phyloP scores from a whole-genome alignment of 1,284 basidiomycete genomes.

The Wolfiporia cocos region DNA sequence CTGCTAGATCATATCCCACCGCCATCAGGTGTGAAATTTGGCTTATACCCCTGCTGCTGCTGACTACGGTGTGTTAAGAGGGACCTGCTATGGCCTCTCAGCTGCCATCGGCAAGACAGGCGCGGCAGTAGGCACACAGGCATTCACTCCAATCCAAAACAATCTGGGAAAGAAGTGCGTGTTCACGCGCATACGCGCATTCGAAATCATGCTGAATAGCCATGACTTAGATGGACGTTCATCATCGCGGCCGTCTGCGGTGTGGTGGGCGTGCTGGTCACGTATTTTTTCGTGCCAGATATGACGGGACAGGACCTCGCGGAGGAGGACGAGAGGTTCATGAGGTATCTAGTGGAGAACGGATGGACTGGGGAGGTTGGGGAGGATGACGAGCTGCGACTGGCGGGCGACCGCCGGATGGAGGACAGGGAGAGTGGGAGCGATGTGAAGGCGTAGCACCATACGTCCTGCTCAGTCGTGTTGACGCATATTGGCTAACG shows the following conservation, averaged over 20 bases:
- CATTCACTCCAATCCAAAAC: conserved; percentile 70
- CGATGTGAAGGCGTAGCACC: neutral
- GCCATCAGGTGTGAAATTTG: conserved; percentile 42
- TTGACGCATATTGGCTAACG: too few species aligned
- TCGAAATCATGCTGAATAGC: neutral
- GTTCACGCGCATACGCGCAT: conserved; percentile 8
- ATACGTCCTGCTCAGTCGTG: too few species aligned
- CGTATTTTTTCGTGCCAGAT: conserved; percentile 66
- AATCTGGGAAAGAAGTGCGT: conserved; percentile 54
- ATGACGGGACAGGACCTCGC: conserved; percentile 66
- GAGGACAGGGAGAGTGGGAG: neutral
- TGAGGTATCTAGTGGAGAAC: conserved; percentile 53
- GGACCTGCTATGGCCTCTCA: conserved; percentile 66
- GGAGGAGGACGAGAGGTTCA: conserved; percentile 59
- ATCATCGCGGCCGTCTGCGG: conserved; percentile 70
- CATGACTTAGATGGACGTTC: conserved; percentile 63
- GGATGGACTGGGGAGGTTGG: conserved; percentile 69
- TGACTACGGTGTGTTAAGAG: conserved; percentile 27
- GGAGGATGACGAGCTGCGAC: conserved; percentile 37
- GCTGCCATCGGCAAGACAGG: conserved; percentile 74
- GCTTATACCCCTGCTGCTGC: neutral
- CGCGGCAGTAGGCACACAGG: conserved; percentile 73
- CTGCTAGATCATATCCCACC: conserved; percentile 54
- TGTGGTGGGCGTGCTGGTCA: conserved; percentile 53
- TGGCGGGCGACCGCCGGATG: neutral